These are phyloP conservation scores for Plasmopara halstedii DNA, from an alignment of 352 stramenopile genomes.

Conservation along the genomic window DNA sequence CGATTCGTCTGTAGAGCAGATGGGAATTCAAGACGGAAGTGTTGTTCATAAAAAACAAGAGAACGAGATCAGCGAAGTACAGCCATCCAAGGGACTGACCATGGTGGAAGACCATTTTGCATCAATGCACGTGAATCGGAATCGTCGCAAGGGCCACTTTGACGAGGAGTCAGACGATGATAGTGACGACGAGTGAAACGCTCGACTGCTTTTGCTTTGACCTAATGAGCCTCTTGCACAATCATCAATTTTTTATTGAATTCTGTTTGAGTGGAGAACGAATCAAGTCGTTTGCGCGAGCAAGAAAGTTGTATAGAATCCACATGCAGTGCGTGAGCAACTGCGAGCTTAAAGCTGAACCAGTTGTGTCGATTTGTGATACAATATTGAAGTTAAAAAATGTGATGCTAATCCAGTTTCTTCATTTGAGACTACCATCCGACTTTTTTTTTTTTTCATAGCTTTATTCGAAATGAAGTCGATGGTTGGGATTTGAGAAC, in stretches of 20 bases:
- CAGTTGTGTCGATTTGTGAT: constrained; percentile 9
- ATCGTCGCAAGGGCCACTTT: constrained; percentile 67
- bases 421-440: too few species aligned
- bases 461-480: too few species aligned
- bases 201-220: background rate
- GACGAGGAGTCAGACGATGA: constrained; percentile 65
- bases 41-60: constrained; percentile 5
- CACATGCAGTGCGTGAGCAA: constrained; percentile 23
- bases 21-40: constrained; percentile 4
- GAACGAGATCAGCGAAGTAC: constrained; percentile 3
- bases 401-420: too few species aligned
- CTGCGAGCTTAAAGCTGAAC: constrained; percentile 11
- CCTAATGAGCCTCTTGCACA: too few species aligned
- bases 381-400: background rate
- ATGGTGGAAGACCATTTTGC: constrained; percentile 49
- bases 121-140: constrained; percentile 63
- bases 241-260: too few species aligned
- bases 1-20: constrained; percentile 2
- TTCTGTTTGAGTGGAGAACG: too few species aligned
- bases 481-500: too few species aligned
- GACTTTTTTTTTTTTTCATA: too few species aligned
- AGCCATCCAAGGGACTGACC: constrained; percentile 38
- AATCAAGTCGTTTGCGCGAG: constrained; percentile 3
- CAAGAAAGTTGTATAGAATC: background rate
- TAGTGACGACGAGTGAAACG: constrained; percentile 33